A percentile compares a stretch with the other conserved stretches of the same genome.
Conservation (phyloP, 345 rosid species). For the Clarkia xantiana region DNA sequence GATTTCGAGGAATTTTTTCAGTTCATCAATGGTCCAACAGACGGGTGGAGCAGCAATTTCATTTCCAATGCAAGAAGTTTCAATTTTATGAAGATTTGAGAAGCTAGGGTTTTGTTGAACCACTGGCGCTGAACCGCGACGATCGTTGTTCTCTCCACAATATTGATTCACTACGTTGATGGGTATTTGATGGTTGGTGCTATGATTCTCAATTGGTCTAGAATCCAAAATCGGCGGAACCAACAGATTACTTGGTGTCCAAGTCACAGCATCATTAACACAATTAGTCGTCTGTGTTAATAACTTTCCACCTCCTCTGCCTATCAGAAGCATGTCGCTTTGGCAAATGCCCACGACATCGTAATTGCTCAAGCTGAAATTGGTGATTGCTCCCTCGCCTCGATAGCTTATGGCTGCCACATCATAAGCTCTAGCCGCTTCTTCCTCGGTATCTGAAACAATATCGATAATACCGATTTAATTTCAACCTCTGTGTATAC, state of each 20-base stretch:
- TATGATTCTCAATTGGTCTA: neutral
- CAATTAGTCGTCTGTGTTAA: constrained; percentile 1
- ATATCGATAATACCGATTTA: neutral
- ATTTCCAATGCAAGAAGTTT: neutral
- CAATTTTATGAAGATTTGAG: neutral
- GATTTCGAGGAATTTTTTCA: too few relatives aligned
- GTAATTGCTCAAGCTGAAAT: constrained; percentile 12
- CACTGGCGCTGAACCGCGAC: neutral
- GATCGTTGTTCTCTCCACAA: neutral
- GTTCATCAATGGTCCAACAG: too few relatives aligned
- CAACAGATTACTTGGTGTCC: neutral
- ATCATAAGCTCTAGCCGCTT: constrained; percentile 25
- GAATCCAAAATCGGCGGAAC: neutral
- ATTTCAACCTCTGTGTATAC: neutral
- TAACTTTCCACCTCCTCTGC: constrained; percentile 16
- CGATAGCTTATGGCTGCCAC: constrained; percentile 16
- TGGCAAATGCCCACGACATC: constrained; percentile 7
- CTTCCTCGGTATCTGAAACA: constrained; percentile 16
- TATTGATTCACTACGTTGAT: neutral
- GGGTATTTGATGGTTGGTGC: neutral
- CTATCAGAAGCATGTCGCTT: constrained; percentile 9
- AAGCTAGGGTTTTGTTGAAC: neutral
- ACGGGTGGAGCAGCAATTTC: too few relatives aligned
- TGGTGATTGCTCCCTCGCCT: constrained; percentile 14
- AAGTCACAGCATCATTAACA: neutral